Percentiles rank a stretch among this genome's conserved stretches.
Conservation (phyloP, 2,329 filamentous ascomycete genomes). For the Phialophora expanda region DNA sequence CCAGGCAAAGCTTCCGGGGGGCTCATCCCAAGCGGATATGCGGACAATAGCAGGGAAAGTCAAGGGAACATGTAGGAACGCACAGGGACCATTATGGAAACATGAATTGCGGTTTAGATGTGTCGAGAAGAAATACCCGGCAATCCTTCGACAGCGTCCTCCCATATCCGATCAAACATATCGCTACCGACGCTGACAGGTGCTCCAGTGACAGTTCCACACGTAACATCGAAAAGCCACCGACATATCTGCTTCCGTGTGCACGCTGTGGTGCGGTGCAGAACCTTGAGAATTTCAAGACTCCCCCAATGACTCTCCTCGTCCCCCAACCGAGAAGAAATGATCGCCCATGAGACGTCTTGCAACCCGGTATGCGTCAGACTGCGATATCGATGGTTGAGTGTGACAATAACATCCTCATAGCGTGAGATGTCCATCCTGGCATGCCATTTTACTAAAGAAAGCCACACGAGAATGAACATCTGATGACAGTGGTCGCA, state of each 20-base stretch:
- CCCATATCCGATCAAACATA: constrained; percentile 5
- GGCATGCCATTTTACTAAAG: constrained; percentile 9
- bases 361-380: constrained; percentile 6
- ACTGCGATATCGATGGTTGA: not conserved
- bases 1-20: no score
- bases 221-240: constrained; percentile 11
- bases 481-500: constrained; percentile 14
- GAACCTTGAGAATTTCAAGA: constrained; percentile 11
- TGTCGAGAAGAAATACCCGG: not conserved
- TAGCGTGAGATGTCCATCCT: constrained; percentile 4
- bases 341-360: constrained; percentile 17
- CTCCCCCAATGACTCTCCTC: constrained; percentile 5
- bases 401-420: not conserved
- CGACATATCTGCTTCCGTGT: constrained; percentile 6
- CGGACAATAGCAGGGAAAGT: no score
- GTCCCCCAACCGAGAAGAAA: constrained; percentile 4
- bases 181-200: not conserved
- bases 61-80: no score
- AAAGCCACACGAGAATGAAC: constrained; percentile 16
- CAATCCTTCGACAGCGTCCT: constrained; percentile 4
- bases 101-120: not conserved
- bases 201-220: not conserved
- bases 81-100: no score
- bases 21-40: no score
- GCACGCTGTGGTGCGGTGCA: not conserved